Conservation (phyloP, 306 rosid genomes). For the Luffa aegyptiaca region DNA sequence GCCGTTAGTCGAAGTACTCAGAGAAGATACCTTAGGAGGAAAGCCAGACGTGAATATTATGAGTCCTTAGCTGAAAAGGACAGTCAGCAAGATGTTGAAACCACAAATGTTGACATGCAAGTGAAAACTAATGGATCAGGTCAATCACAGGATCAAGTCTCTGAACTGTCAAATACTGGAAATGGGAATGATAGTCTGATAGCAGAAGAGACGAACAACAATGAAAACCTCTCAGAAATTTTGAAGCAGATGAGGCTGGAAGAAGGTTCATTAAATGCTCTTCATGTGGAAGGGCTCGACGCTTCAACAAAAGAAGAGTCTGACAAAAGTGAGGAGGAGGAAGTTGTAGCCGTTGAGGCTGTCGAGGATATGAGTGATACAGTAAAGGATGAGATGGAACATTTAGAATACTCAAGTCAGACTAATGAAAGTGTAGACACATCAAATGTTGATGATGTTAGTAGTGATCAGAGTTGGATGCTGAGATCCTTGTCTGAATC, state of each 20-base stretch:
- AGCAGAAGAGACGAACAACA: conserved; percentile 24
- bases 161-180: conserved; percentile 17
- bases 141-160: conserved; percentile 16
- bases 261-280: conserved; percentile 30
- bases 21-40: conserved; percentile 70
- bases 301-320: conserved; percentile 15
- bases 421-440: conserved; percentile 43
- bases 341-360: conserved; percentile 18
- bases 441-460: conserved; percentile 48
- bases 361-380: conserved; percentile 12
- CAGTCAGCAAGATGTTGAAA: conserved; percentile 29
- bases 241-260: conserved; percentile 40
- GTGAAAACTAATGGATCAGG: conserved; percentile 26
- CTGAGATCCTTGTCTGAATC: conserved; percentile 83
- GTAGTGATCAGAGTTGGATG: conserved; percentile 86
- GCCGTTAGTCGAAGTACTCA: conserved; percentile 88
- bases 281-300: conserved; percentile 20
- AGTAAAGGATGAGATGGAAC: conserved; percentile 23
- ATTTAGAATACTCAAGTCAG: conserved; percentile 45
- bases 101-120: conserved; percentile 4
- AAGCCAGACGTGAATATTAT: conserved; percentile 53
- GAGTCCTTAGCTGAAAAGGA: conserved; percentile 38
- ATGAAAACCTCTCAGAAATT: conserved; percentile 31
- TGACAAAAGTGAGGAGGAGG: conserved; percentile 6
- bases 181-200: conserved; percentile 20